Evolutionary conservation across 2,329 filamentous ascomycete genomes (phyloP).

Genomic region (Arthroderma sp.): DNA sequence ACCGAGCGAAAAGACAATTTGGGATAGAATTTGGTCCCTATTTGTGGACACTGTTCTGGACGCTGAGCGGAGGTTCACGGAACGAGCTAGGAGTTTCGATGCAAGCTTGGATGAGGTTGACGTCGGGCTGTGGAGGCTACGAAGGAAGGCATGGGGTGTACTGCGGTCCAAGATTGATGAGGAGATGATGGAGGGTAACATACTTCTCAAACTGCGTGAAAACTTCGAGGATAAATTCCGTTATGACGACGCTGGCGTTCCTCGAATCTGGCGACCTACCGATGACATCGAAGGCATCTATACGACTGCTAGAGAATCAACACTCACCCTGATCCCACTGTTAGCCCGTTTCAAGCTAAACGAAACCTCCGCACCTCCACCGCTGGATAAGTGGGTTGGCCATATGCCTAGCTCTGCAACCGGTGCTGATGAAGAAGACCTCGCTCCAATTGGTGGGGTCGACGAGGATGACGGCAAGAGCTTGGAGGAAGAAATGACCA

Average conservation of each 20-base stretch:
- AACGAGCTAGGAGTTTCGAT: slow-evolving; percentile 85
- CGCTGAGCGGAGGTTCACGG: slow-evolving; percentile 73
- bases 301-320: slow-evolving; percentile 83
- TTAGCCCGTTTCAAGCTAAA: slow-evolving; percentile 72
- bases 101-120: slow-evolving; percentile 84
- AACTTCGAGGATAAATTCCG: slow-evolving; percentile 99
- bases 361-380: slow-evolving; percentile 61
- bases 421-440: slow-evolving; percentile 76
- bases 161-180: slow-evolving; percentile 85
- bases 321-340: slow-evolving; percentile 77
- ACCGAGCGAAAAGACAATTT: slow-evolving; percentile 70
- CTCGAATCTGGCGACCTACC: slow-evolving; percentile 88
- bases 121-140: slow-evolving; percentile 80
- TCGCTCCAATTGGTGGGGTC: slow-evolving; percentile 78
- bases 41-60: slow-evolving; percentile 75
- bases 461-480: slow-evolving; percentile 93
- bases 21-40: slow-evolving; percentile 87
- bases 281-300: slow-evolving; percentile 97
- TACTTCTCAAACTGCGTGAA: slow-evolving; percentile 86
- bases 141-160: slow-evolving; percentile 89
- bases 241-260: slow-evolving; percentile 89
- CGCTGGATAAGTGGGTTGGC: slow-evolving; percentile 76
- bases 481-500: slow-evolving; percentile 88
- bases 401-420: slow-evolving; percentile 61
- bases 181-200: slow-evolving; percentile 95